A percentile compares a stretch with the other conserved stretches of the same genome.
These are phyloP conservation scores for Leptomonas seymouri DNA, from an alignment of 208 protist genomes.

Conservation along the genomic window DNA sequence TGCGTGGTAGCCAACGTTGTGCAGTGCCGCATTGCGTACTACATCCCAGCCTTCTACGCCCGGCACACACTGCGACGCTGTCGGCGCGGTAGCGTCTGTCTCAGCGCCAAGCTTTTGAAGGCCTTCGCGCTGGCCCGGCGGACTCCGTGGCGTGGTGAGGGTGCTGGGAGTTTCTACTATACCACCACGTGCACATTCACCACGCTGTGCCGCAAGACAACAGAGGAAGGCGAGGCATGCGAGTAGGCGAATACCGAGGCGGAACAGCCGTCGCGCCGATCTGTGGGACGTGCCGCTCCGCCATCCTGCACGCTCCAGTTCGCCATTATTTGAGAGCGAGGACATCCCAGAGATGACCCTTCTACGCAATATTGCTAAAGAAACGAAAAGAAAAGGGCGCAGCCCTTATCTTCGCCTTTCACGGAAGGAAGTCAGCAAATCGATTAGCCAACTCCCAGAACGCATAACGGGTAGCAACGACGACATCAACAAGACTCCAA, in stretches of 20 bases:
- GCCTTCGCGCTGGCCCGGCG: no score
- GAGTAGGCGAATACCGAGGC: background rate
- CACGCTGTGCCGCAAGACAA: slow-evolving; percentile 12
- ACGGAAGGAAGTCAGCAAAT: no score
- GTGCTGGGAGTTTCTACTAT: no score
- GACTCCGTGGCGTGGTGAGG: no score
- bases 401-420: no score
- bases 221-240: slow-evolving; percentile 3
- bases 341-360: background rate
- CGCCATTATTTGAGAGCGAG: background rate
- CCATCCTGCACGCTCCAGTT: background rate
- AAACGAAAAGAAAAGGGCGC: background rate
- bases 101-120: background rate
- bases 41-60: slow-evolving; percentile 5
- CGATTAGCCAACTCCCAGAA: no score
- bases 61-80: background rate
- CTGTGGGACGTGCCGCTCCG: background rate
- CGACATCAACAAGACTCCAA: no score
- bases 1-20: slow-evolving; percentile 9
- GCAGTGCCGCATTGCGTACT: slow-evolving; percentile 1
- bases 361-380: background rate
- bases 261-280: background rate
- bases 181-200: background rate
- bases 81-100: background rate
- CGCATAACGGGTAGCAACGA: no score